Base-by-base conservation (phyloP, 108 stramenopile genomes). In the Stephanodiscus triporus region DNA sequence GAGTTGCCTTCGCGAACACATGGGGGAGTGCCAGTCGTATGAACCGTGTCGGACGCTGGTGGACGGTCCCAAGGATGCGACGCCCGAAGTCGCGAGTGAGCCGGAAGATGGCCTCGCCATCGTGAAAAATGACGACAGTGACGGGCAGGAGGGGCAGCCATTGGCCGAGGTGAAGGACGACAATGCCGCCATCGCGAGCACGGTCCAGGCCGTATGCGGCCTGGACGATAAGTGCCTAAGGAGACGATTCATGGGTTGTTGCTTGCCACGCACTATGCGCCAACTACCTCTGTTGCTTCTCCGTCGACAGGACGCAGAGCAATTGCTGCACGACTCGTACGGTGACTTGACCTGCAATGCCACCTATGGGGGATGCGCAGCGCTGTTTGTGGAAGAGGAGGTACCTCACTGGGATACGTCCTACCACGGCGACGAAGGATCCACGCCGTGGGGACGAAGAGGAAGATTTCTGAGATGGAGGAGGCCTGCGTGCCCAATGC, bases 201-300 rank as follows among this genome's bases (percentile, higher is more conserved):
- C 70, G 1, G 47, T 71, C 16, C 19, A 57, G 3, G 29, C 67
- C 9, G 75, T 60, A 10, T 76, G 75, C 68, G 48, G 9, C n/a
- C 37, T 53, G 14, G 58, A 40, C n/a, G n/a, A n/a, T n/a, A n/a
- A 8, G 5, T 27, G 20, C 9, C 34, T n/a, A n/a, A 16, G 47
- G 27, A 19, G 66, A 63, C 37, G 67, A 61, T 14, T 48, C 75
- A 14, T 76, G 67, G 75, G 68, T 76, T 19, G 8, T 67, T 1
- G 38, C 26, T 2, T 76, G 75, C 57, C 75, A 69, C 30, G 66
- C 43, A n/a, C 47, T 76, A 14, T 76, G 75, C 40, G 75, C 75
- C 45, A 49, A 68, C 49, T 60, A 63, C 56, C 37, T 76, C 22
- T 76, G 75, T 36, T 76, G 75, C 36, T 68, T 68, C 30, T 29